Percentiles rank a stretch among this genome's conserved stretches.
phyloP scores from a whole-genome alignment of 2,329 filamentous ascomycete genomes.

The Hymenoscyphus salicellus region DNA sequence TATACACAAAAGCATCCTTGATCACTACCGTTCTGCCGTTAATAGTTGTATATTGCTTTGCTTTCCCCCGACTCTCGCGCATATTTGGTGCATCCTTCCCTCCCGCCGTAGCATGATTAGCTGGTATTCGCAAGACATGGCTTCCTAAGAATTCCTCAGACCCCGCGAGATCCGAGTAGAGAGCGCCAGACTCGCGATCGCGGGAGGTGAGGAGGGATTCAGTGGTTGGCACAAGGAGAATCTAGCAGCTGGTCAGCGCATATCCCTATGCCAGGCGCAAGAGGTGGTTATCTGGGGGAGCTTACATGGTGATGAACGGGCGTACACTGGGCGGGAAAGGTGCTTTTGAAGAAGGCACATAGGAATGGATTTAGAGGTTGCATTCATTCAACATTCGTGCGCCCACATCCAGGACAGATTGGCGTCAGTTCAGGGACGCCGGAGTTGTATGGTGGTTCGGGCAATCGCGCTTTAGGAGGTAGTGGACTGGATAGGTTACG shows the following conservation, averaged over 20 bases:
- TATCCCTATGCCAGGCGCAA: neutral
- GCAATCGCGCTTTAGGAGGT: neutral
- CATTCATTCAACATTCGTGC: slow-evolving; percentile 63
- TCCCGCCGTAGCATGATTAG: slow-evolving; percentile 48
- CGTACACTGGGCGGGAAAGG: slow-evolving; percentile 84
- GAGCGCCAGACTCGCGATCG: slow-evolving; percentile 78
- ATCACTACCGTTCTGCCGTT: slow-evolving; percentile 92
- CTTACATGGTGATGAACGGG: slow-evolving; percentile 81
- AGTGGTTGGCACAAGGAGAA: slow-evolving; percentile 89
- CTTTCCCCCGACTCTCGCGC: slow-evolving; percentile 85
- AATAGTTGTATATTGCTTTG: slow-evolving; percentile 87
- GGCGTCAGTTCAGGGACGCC: slow-evolving; percentile 27
- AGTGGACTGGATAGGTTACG: neutral
- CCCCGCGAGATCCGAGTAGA: slow-evolving; percentile 75
- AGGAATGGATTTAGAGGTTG: slow-evolving; percentile 98
- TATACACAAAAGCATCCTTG: slow-evolving; percentile 90
- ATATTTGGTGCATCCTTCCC: slow-evolving; percentile 63
- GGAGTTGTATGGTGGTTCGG: slow-evolving; percentile 6
- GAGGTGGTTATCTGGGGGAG: slow-evolving; percentile 13
- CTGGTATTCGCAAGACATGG: slow-evolving; percentile 86
- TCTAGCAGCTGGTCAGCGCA: slow-evolving; percentile 41
- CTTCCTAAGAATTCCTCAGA: slow-evolving; percentile 95
- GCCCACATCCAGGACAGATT: slow-evolving; percentile 28
- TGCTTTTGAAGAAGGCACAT: slow-evolving; percentile 97
- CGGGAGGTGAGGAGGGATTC: slow-evolving; percentile 84